These are phyloP conservation scores for Saccharomyces uvarum DNA, from an alignment of 1,139 yeast genomes.

Conservation along the genomic window DNA sequence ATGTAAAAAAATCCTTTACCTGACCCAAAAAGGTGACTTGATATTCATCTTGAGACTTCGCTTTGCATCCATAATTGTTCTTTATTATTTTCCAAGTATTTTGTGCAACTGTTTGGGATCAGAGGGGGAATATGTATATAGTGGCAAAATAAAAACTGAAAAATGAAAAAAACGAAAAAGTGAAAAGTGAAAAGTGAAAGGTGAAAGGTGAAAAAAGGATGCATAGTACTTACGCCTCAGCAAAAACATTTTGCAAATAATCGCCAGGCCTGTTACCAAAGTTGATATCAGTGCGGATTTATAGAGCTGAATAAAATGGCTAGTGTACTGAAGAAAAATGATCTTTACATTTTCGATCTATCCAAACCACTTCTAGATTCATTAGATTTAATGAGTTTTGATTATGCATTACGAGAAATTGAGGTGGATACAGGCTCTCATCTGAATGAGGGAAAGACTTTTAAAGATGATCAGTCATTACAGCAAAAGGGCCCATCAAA, in stretches of 20 bases:
- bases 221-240: background rate
- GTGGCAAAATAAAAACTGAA: background rate
- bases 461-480: constrained; percentile 1
- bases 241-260: background rate
- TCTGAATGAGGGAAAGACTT: background rate
- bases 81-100: background rate
- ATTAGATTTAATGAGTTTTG: constrained; percentile 51
- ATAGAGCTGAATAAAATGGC: background rate
- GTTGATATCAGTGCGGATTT: background rate
- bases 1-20: background rate
- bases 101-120: background rate
- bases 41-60: background rate
- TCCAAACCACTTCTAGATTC: constrained; percentile 39
- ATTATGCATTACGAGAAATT: constrained; percentile 28
- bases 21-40: background rate
- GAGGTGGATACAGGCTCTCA: background rate
- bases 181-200: background rate
- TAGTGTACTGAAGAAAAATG: constrained; percentile 29
- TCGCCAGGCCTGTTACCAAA: background rate
- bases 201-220: background rate
- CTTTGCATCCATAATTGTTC: too few species aligned
- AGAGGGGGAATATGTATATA: background rate
- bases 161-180: background rate
- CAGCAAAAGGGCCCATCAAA: constrained; percentile 5
- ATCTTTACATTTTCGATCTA: constrained; percentile 49